Conservation (phyloP, 495 filamentous ascomycete species). For the Tuber melanosporum region DNA sequence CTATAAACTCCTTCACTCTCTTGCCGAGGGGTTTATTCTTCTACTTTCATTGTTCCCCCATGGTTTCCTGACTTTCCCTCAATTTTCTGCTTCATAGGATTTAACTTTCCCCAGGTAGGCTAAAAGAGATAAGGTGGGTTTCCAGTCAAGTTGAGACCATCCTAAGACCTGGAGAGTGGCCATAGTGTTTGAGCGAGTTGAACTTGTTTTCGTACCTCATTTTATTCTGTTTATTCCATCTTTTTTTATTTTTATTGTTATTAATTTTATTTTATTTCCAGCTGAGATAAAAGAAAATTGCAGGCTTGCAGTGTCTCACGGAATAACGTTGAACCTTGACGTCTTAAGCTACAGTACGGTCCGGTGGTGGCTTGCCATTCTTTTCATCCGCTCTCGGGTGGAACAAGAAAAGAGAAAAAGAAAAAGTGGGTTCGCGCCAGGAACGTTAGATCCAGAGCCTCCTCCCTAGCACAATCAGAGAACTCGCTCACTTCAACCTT, state of each 20-base stretch:
- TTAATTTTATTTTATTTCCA: background rate
- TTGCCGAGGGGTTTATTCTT: background rate
- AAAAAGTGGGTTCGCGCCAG: background rate
- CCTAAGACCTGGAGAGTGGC: background rate
- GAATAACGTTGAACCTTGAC: background rate
- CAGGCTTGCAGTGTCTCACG: background rate
- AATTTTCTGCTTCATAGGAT: background rate
- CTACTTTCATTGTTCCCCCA: background rate
- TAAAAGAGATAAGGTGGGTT: background rate
- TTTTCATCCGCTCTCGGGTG: background rate
- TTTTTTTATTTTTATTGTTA: background rate
- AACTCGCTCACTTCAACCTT: constrained; percentile 6
- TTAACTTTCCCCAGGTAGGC: background rate
- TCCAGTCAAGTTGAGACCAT: background rate
- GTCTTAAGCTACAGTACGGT: background rate
- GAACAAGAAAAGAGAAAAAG: background rate
- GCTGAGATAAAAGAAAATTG: background rate
- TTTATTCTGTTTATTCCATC: background rate
- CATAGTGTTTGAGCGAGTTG: background rate
- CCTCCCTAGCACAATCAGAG: background rate
- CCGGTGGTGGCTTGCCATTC: too few species aligned
- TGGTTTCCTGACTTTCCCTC: background rate
- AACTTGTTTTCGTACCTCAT: background rate
- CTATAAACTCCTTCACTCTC: background rate
- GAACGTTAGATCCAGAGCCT: background rate